Evolutionary conservation across 345 rosid genomes (phyloP), one percentile per base, ranked within the genome.

Genomic region (Mallotus nudiflorus): DNA sequence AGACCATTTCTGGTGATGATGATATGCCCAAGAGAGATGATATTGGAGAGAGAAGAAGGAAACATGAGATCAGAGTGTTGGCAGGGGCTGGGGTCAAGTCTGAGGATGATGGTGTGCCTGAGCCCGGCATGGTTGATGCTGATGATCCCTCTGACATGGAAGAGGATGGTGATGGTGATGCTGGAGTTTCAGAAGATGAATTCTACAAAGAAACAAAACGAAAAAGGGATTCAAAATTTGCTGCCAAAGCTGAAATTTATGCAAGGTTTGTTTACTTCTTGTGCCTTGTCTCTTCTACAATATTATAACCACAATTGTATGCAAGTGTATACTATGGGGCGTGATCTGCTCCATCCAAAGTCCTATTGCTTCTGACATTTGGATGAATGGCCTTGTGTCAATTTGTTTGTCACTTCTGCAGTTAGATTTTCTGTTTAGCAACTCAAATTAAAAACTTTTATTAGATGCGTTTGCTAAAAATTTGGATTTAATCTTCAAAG

Each of bases 11-110:
- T 28, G 97, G 98, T 65, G 97, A 91, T 68, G 96, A 89, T 77
- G 97, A 93, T 82, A 72, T 93, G 69, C 98, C 97, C 0, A 85
- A 60, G 82, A 81, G 98, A 69, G 98, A 93, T 82, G 97, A 93
- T 75, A 88, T 94, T 71, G 98, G 98, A 72, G 97, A 91, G 80
- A 83, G 97, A 76, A 87, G 97, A 77, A 87, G 93, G 82, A 89
- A 88, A 71, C 85, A 85, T 73, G 98, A 94, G 79, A 86, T 91
- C 31, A 82, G 85, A 80, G 93, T 91, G 62, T 80, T 94, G 78
- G 88, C 92, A 48, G 84, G 83, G 68, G 96, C 97, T 74, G 94
- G 95, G 77, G 76, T 94, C 61, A 76, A 62, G 73, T 79, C 91
- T 29, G 87, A 82, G 69, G 91, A 85, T 77, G 94, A 84, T 61